Percentiles rank a stretch among this genome's conserved stretches.
These are phyloP conservation scores for Tilletia setariae DNA, from an alignment of 1,284 basidiomycete species.

Conservation along the genomic window DNA sequence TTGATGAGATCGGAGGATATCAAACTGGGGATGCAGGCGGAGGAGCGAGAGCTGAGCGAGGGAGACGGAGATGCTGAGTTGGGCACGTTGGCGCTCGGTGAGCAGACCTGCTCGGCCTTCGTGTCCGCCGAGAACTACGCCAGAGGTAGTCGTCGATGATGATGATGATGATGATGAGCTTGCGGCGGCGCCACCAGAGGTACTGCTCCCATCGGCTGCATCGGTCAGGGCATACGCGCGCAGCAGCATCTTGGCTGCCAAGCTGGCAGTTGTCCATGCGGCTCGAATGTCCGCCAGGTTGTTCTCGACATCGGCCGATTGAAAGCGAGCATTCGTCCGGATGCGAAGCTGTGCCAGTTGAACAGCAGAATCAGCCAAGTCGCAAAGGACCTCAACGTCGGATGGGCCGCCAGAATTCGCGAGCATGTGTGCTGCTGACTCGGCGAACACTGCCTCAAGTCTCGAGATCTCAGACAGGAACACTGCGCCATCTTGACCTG, in stretches of 20 bases:
- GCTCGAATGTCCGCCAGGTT: neutral
- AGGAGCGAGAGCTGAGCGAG: constrained; percentile 2
- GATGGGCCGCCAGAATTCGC: neutral
- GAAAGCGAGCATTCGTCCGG: neutral
- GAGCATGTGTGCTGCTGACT: neutral
- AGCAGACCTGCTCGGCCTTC: constrained; percentile 3
- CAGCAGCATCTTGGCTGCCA: neutral
- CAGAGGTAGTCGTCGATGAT: neutral
- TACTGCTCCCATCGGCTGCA: neutral
- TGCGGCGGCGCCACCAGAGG: too few relatives aligned
- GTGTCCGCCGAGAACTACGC: neutral
- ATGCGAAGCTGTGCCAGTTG: neutral
- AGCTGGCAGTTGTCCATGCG: constrained; percentile 1
- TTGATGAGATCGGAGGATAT: neutral
- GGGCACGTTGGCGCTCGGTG: constrained; percentile 1
- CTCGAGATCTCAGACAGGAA: neutral
- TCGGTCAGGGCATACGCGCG: neutral
- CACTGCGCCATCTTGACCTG: neutral
- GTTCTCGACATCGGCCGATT: neutral
- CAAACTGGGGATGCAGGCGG: neutral
- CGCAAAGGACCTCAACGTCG: constrained; percentile 1
- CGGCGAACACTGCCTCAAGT: neutral
- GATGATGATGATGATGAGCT: neutral
- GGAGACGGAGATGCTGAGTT: neutral
- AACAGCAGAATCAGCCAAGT: neutral